Base-by-base conservation (phyloP, 805 yeast genomes). In the Pichia nanzhaoensis region DNA sequence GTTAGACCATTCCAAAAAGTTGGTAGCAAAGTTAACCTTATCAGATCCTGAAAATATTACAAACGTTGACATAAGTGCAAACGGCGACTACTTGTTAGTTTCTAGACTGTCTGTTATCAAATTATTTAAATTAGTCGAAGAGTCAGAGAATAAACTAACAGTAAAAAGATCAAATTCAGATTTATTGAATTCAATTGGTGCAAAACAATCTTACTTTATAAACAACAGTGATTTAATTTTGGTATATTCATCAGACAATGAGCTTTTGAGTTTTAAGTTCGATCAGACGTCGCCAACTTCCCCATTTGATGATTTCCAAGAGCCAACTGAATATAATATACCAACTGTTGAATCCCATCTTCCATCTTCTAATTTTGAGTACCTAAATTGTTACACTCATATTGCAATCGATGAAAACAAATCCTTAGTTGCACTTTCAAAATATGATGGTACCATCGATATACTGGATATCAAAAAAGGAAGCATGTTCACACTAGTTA, bases 1-100 rank as follows among this genome's bases (percentile, higher is more conserved):
- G 12, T 49, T 45, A 28, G 57, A 59, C 47, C 55, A 57, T 57
- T 68, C 73, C 16, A 78, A 74, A 57, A 76, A 74, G 47, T 62
- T 89, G 47, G 79, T 84, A 2, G 71, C 84, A 43, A 85, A 85
- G 63, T 58, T 86, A 55, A 67, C 75, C 2, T 65, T 83, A 47
- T 71, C 78, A 39, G 93, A 83, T 51, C 95, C 85, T 28, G 96
- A 88, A 51, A 84, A 84, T 63, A 82, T 93, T 41, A 68, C 88
- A 1, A 66, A 74, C 31, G 87, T 84, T 48, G 71, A 78, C 9
- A 59, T 90, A 34, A 82, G 88, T 17, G 71, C 74, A 19, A 78
- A 78, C 51, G 90, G 85, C 2, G 67, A 76, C 30, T 69, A 78
- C 22, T 64, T 93, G 42, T 83, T 82, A 0, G 93, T 90, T 18